phyloP scores from a whole-genome alignment of 2,329 filamentous ascomycete species.

The Cytospora schulzeri region DNA sequence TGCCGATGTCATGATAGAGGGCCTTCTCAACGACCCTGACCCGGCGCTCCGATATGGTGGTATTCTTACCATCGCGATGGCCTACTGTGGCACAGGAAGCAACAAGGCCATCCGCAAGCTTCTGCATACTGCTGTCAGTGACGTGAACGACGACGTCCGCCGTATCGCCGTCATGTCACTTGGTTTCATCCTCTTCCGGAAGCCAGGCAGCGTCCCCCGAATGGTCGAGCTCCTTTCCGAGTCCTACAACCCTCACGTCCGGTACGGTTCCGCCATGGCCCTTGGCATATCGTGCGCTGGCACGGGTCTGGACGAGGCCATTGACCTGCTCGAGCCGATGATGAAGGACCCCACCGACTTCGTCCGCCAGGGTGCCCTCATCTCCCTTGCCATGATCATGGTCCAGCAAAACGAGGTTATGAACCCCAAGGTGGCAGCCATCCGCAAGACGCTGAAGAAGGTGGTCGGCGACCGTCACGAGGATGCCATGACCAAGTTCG shows the following conservation, averaged over 20 bases:
- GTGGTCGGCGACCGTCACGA: slow-evolving; percentile 93
- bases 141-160: slow-evolving; percentile 96
- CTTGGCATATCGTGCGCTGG: slow-evolving; percentile 97
- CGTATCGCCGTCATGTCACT: slow-evolving; percentile 96
- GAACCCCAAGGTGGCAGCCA: slow-evolving; percentile 92
- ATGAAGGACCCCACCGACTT: slow-evolving; percentile 99
- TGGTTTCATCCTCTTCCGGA: slow-evolving; percentile 97
- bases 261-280: slow-evolving; percentile 97
- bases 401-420: slow-evolving; percentile 99
- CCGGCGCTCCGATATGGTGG: slow-evolving; percentile 93
- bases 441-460: slow-evolving; percentile 92
- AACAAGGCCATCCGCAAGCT: slow-evolving; percentile 98
- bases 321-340: slow-evolving; percentile 97
- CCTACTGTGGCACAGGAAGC: slow-evolving; percentile 95
- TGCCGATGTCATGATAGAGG: slow-evolving; percentile 92
- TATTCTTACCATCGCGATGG: slow-evolving; percentile 97
- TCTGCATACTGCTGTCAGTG: slow-evolving; percentile 93
- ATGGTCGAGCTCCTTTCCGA: slow-evolving; percentile 99
- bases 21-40: slow-evolving; percentile 89
- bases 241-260: slow-evolving; percentile 97
- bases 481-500: slow-evolving; percentile 99
- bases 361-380: slow-evolving; percentile 92
- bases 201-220: slow-evolving; percentile 92
- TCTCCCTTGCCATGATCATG: slow-evolving; percentile 95
- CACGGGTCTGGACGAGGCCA: slow-evolving; percentile 92